These are phyloP conservation scores for Stachybotrys chartarum DNA, from an alignment of 2,329 filamentous ascomycete species.

Conservation along the genomic window DNA sequence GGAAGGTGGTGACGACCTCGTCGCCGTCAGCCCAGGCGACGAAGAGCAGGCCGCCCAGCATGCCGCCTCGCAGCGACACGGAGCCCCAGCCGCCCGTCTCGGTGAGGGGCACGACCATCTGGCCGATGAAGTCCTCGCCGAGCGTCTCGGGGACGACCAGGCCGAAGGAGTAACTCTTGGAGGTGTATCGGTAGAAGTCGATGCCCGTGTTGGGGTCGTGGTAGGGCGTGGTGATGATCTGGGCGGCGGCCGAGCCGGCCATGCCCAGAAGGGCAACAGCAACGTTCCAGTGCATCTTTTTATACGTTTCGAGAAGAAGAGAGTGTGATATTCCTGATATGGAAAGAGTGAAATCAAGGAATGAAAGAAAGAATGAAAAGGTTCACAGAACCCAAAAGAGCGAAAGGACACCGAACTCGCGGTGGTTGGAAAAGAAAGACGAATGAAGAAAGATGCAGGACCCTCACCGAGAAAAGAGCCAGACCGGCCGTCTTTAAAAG, in stretches of 20 bases:
- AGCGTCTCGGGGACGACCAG: conserved; percentile 42
- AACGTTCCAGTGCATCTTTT: neutral
- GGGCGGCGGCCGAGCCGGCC: conserved; percentile 10
- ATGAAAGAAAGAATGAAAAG: neutral
- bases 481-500: no score
- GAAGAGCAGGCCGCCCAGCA: conserved; percentile 40
- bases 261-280: conserved; percentile 12
- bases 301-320: no score
- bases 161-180: conserved; percentile 37
- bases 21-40: conserved; percentile 41
- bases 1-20: conserved; percentile 24
- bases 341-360: no score
- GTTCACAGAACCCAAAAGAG: neutral
- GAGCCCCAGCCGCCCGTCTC: conserved; percentile 36
- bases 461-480: no score
- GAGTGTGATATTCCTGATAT: neutral
- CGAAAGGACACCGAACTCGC: neutral
- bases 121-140: conserved; percentile 45
- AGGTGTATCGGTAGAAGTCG: conserved; percentile 28
- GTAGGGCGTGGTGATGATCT: conserved; percentile 19
- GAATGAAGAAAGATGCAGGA: neutral
- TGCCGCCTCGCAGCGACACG: conserved; percentile 36
- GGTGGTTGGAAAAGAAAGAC: neutral
- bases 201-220: conserved; percentile 38
- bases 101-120: conserved; percentile 36